Conservation (phyloP, 305 asterid genomes). For the Withania somnifera region DNA sequence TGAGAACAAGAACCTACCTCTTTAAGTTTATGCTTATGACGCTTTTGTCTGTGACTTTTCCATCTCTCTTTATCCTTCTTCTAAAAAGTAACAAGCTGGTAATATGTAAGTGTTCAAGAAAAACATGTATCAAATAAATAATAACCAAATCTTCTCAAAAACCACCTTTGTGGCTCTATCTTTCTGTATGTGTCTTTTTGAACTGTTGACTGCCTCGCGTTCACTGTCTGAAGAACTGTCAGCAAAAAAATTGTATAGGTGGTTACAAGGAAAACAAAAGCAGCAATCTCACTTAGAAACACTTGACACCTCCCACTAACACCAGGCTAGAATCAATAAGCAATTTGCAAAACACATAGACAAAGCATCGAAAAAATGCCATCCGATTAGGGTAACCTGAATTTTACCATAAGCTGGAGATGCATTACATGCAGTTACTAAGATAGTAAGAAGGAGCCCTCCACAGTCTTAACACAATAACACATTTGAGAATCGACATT, state of each 20-base stretch:
- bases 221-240: slow-evolving; percentile 64
- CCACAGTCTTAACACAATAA: neutral
- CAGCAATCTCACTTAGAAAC: neutral
- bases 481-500: neutral
- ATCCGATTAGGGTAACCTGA: no score
- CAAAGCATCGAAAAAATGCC: no score
- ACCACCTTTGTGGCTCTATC: slow-evolving; percentile 61
- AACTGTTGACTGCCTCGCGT: slow-evolving; percentile 37
- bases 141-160: slow-evolving; percentile 1
- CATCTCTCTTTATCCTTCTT: slow-evolving; percentile 59
- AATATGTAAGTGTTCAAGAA: neutral
- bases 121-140: neutral
- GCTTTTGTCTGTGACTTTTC: slow-evolving; percentile 50
- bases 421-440: neutral
- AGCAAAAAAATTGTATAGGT: neutral
- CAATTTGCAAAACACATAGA: neutral
- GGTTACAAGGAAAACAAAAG: neutral
- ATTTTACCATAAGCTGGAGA: no score
- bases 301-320: neutral
- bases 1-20: slow-evolving; percentile 47
- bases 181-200: slow-evolving; percentile 55
- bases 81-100: slow-evolving; percentile 34
- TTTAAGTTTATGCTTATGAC: slow-evolving; percentile 50
- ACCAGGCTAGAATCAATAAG: neutral
- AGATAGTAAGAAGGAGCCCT: neutral